Percentiles rank a stretch among this genome's conserved stretches.
Conservation (phyloP, 352 stramenopile genomes). For the Globisporangium spinosum region DNA sequence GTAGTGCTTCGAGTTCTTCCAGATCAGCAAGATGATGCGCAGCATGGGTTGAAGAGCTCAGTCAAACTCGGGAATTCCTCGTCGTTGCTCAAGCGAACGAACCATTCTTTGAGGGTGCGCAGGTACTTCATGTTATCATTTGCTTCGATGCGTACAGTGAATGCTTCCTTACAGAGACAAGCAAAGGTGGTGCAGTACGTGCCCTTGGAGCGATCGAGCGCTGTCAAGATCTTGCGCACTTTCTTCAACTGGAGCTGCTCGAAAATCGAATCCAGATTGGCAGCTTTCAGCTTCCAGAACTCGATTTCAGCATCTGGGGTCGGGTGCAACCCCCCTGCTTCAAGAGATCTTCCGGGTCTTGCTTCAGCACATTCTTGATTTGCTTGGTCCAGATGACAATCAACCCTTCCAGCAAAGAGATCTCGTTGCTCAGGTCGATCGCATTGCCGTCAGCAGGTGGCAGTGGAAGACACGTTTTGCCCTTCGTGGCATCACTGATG, state of each 20-base stretch:
- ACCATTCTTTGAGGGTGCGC: conserved; percentile 94
- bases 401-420: conserved; percentile 95
- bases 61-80: conserved; percentile 92
- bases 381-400: conserved; percentile 99
- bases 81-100: conserved; percentile 93
- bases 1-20: conserved; percentile 99
- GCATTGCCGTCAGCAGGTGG: conserved; percentile 88
- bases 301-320: conserved; percentile 96
- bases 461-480: conserved; percentile 95
- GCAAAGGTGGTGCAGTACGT: conserved; percentile 97
- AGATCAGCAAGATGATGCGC: conserved; percentile 98
- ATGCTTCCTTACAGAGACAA: conserved; percentile 96
- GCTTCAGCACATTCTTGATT: conserved; percentile 98
- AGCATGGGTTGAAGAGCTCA: conserved; percentile 98
- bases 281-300: conserved; percentile 97
- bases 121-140: conserved; percentile 99
- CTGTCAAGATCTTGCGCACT: conserved; percentile 93
- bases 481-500: conserved; percentile 95
- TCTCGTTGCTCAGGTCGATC: conserved; percentile 86
- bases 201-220: conserved; percentile 93
- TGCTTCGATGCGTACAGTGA: conserved; percentile 93
- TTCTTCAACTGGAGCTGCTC: conserved; percentile 92
- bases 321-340: conserved; percentile 95
- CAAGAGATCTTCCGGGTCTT: conserved; percentile 95
- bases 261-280: conserved; percentile 95